phyloP scores from a whole-genome alignment of 805 yeast genomes.

The Candida incommunis region DNA sequence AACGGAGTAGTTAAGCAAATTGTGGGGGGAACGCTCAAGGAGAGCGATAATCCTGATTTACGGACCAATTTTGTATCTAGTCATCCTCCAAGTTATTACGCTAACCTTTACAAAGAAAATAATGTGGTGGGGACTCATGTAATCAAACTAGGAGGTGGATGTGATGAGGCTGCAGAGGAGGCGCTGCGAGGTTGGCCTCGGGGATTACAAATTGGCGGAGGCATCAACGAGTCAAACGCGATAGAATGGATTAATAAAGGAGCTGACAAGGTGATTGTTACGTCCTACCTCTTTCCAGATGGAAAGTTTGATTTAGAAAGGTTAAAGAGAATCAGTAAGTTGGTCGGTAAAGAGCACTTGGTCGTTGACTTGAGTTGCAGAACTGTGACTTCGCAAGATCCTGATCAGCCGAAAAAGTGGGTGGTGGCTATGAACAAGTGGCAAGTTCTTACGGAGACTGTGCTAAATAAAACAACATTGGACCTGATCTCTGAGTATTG shows the following conservation, averaged over 20 bases:
- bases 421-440: conserved; percentile 96
- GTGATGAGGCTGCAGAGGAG: conserved; percentile 67
- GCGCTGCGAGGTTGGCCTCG: conserved; percentile 68
- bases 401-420: conserved; percentile 35
- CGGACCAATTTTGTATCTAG: conserved; percentile 69
- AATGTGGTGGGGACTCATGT: conserved; percentile 73
- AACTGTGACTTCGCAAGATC: conserved; percentile 19
- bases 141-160: conserved; percentile 74
- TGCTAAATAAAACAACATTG: conserved; percentile 41
- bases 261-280: conserved; percentile 82
- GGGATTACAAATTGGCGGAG: conserved; percentile 82
- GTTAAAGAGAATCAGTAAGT: conserved; percentile 31
- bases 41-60: conserved; percentile 23
- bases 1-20: conserved; percentile 93
- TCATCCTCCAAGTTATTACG: conserved; percentile 62
- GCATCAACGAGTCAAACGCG: conserved; percentile 67
- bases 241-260: conserved; percentile 57
- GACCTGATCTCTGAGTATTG: conserved; percentile 46
- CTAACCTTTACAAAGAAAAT: conserved; percentile 47
- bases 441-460: conserved; percentile 73
- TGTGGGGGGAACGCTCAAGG: conserved; percentile 77
- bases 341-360: conserved; percentile 52
- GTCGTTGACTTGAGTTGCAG: conserved; percentile 88
- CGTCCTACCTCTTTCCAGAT: conserved; percentile 77
- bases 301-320: conserved; percentile 39